Evolutionary conservation across 169 alveolate species (phyloP).

Genomic region (Besnoitia besnoiti): DNA sequence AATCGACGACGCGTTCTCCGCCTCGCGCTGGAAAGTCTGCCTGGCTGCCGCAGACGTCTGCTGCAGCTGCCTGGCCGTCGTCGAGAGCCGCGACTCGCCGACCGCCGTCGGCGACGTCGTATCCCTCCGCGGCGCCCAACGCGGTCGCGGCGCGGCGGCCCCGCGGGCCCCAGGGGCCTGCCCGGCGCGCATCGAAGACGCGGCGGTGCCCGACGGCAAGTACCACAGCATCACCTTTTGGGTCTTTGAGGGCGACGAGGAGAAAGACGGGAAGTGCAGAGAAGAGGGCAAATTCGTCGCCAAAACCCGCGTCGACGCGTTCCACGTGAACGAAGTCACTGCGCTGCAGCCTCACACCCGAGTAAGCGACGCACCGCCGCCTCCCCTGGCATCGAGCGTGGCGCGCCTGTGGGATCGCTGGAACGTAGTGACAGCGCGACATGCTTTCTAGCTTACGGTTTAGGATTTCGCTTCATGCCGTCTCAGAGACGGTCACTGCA

Average conservation of each 20-base stretch:
- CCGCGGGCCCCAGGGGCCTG: neutral
- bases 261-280: neutral
- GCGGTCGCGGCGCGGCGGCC: conserved; percentile 7
- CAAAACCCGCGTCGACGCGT: neutral
- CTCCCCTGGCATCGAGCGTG: no score
- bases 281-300: neutral
- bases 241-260: conserved; percentile 18
- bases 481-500: neutral
- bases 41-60: conserved; percentile 43
- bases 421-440: no score
- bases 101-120: neutral
- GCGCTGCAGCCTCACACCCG: conserved; percentile 40
- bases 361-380: neutral
- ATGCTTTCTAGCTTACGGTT: neutral
- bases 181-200: conserved; percentile 28
- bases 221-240: conserved; percentile 39
- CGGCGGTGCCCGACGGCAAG: neutral
- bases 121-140: neutral
- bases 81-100: neutral
- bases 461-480: neutral
- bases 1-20: conserved; percentile 40
- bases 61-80: conserved; percentile 48
- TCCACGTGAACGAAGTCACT: conserved; percentile 39
- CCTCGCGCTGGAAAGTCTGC: neutral
- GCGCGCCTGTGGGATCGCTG: no score